Evolutionary conservation across 768 basidiomycete species (phyloP), one percentile per base, ranked within the genome.

Genomic region (Amanita phalloides): DNA sequence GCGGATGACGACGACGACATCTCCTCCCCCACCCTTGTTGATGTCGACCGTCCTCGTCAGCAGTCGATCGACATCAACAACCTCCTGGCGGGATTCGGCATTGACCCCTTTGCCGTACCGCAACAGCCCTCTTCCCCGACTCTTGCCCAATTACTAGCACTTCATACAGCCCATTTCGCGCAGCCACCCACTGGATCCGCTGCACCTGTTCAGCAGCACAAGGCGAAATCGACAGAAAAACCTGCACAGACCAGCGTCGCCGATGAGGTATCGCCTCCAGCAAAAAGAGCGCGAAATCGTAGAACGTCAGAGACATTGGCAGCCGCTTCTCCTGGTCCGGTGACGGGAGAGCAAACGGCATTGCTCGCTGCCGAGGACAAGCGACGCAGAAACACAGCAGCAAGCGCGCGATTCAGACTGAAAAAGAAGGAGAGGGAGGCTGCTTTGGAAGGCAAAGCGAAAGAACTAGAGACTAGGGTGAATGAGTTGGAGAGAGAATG

Each of bases 341-440:
- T 21, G 20, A 48, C 33, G 8, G 9, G 3, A 4, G 41, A 47
- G 26, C 46, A 42, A 10, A 64, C 64, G 6, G 49, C 68, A 0
- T 20, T 81, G 2, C 76, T 76, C 6, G 71, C 83, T 4, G 66
- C 84, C 0, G 92, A 95, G 66, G 92, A 95, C 67, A 95, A 95
- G 64, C 84, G 92, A n/a, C 77, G 91, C 53, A 73, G 92, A 43
- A 96, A 96, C 64, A 96, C 92, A 0, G 90, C 90, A 1, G 92
- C 92, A 0, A 90, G 87, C 49, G 92, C 92, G 30, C 86, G 92
- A 6, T 96, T 96, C 76, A 78, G 92, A 54, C 67, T 91, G 61
- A 96, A 95, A 77, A 96, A 96, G 76, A 96, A 96, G 73, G 90
- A 94, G 67, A 76, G 93, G 11, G 93, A 96, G 69, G 84, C 81